phyloP scores from a whole-genome alignment of 192 early-diverging fungal species.

The Coemansia aciculifera region DNA sequence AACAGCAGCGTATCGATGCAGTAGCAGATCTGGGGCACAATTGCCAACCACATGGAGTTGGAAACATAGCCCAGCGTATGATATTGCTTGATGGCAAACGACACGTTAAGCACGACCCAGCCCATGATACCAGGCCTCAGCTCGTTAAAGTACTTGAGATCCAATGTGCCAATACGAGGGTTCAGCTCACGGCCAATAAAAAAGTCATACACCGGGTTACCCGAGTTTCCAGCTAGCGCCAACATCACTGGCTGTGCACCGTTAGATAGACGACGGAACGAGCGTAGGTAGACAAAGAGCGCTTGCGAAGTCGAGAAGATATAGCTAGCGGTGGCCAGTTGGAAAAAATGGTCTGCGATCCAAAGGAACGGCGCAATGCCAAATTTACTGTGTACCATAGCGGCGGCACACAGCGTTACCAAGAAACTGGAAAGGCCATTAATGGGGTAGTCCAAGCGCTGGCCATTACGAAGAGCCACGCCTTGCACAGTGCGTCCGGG shows the following conservation, averaged over 20 bases:
- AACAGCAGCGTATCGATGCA: conserved; percentile 76
- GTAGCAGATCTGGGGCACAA: conserved; percentile 79
- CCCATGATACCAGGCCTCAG: conserved; percentile 91
- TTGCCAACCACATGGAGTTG: conserved; percentile 75
- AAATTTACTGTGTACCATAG: conserved; percentile 39
- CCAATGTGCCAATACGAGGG: conserved; percentile 78
- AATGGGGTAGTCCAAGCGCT: conserved; percentile 76
- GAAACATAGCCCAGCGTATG: conserved; percentile 64
- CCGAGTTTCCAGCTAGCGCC: conserved; percentile 88
- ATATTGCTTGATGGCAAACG: conserved; percentile 78
- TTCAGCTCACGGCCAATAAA: conserved; percentile 97
- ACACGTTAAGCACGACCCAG: conserved; percentile 81
- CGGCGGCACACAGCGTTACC: conserved; percentile 54
- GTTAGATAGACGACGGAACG: conserved; percentile 60
- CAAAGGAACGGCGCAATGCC: conserved; percentile 73
- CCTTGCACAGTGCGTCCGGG: conserved; percentile 71
- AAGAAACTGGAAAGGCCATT: conserved; percentile 72
- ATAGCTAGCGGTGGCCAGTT: conserved; percentile 69
- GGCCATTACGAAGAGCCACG: conserved; percentile 68
- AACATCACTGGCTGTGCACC: conserved; percentile 59
- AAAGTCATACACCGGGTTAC: conserved; percentile 88
- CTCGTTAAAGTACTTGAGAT: conserved; percentile 94
- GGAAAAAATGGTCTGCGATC: conserved; percentile 78
- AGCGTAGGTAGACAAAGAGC: conserved; percentile 70
- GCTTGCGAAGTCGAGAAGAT: conserved; percentile 67